Base-by-base conservation (phyloP, 164 flowering plant species). In the Stephania cephalantha region DNA sequence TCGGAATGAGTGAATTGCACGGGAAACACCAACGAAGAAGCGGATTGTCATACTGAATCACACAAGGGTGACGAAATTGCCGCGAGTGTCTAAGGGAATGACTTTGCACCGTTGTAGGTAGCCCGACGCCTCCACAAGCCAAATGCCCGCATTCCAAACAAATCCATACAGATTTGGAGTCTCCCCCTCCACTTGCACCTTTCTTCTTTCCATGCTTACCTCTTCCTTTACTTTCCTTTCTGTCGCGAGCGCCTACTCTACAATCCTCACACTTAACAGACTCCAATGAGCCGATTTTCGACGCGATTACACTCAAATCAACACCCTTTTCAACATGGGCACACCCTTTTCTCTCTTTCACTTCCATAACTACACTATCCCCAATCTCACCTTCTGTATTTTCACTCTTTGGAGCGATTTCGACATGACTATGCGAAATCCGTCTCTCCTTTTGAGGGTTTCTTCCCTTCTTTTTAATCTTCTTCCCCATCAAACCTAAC, bases 111-210 rank as follows among this genome's bases (percentile, higher is more conserved):
- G 71, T 85, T 15, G 86, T 87, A 5, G 97, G 98, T 4, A 90
- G 76, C 50, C 98, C 93, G 81, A 88, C 82, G 17, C 97, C 98
- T 30, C 97, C 98, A 85, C 99, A 96, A 6, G 87, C 81, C 83
- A 79, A 86, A 84, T 87, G 93, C 17, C 98, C 99, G 81, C 99
- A 96, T 44, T 85, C 85, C 83, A 96, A 88, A 80, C 99, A 96
- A 80, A 94, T 78, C 98, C 98, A 96, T 71, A 88, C 83, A 55
- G 89, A 86, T 76, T 85, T 88, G 3, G 78, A 77, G 30, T 82
- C 85, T 5, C 84, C 85, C n/a, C 15, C 52, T 18, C 78, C 71
- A 48, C 81, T 78, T 42, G 66, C 65, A 45, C 85, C 92, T 74
- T 90, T 90, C 81, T 87, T 88, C 85, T 85, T 87, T 71, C 86